Conservation (phyloP, 1,284 basidiomycete genomes). For the Cryptococcus jaspeensis region DNA sequence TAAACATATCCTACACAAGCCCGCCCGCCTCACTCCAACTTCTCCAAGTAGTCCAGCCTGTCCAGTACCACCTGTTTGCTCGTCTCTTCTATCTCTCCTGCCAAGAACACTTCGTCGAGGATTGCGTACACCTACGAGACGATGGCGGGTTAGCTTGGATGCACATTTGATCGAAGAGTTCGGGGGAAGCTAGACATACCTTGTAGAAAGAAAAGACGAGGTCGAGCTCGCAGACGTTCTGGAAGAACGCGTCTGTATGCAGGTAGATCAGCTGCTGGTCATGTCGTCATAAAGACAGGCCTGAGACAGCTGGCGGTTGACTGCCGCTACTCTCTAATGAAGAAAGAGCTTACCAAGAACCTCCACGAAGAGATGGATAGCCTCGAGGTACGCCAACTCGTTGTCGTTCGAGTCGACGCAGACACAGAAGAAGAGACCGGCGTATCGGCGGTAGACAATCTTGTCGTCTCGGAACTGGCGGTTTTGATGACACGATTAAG, state of each 20-base stretch:
- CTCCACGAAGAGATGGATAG: conserved; percentile 97
- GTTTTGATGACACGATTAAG: background rate
- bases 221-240: conserved; percentile 95
- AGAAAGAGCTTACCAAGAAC: conserved; percentile 70
- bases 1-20: background rate
- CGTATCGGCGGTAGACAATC: conserved; percentile 91
- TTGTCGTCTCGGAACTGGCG: conserved; percentile 90
- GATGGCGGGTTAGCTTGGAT: background rate
- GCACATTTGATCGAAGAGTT: background rate
- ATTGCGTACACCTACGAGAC: conserved; percentile 82
- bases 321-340: too few relatives aligned
- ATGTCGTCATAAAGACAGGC: background rate
- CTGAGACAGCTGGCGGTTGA: too few relatives aligned
- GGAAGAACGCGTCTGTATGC: conserved; percentile 86
- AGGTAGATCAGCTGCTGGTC: background rate
- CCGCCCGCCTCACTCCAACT: conserved; percentile 63
- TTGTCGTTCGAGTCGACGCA: conserved; percentile 99
- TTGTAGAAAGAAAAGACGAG: conserved; percentile 99
- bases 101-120: conserved; percentile 96
- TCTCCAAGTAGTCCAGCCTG: conserved; percentile 84
- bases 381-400: conserved; percentile 93
- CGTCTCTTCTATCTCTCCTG: conserved; percentile 97
- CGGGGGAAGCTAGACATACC: conserved; percentile 52
- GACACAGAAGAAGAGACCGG: conserved; percentile 95
- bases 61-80: conserved; percentile 91